phyloP scores from a whole-genome alignment of 2,329 filamentous ascomycete genomes.

The Alternaria sp. region DNA sequence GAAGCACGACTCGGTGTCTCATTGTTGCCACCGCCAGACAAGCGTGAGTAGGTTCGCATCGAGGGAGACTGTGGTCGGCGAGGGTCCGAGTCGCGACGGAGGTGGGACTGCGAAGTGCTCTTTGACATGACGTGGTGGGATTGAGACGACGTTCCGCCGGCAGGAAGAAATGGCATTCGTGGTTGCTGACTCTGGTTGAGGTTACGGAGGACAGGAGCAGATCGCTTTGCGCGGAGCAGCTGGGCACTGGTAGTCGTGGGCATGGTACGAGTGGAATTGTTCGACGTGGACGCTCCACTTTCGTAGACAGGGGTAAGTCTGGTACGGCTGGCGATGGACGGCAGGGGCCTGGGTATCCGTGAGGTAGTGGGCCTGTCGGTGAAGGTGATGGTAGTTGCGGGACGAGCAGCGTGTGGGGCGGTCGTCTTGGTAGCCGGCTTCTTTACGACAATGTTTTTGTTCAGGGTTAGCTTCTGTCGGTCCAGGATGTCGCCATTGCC shows the following conservation, averaged over 20 bases:
- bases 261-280: slow-evolving; percentile 62
- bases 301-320: slow-evolving; percentile 94
- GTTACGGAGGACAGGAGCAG: slow-evolving; percentile 66
- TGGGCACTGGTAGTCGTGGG: slow-evolving; percentile 64
- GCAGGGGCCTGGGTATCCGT: slow-evolving; percentile 79
- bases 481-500: slow-evolving; percentile 85
- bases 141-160: slow-evolving; percentile 75
- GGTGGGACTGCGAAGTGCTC: slow-evolving; percentile 71
- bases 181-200: slow-evolving; percentile 62
- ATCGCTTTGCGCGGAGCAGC: slow-evolving; percentile 67
- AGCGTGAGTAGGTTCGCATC: slow-evolving; percentile 56
- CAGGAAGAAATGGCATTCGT: slow-evolving; percentile 80
- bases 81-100: slow-evolving; percentile 84
- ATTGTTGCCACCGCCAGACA: slow-evolving; percentile 59
- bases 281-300: slow-evolving; percentile 76
- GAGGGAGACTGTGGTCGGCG: slow-evolving; percentile 58
- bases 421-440: slow-evolving; percentile 64
- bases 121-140: slow-evolving; percentile 83
- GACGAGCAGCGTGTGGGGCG: slow-evolving; percentile 73
- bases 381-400: slow-evolving; percentile 88
- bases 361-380: slow-evolving; percentile 76
- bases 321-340: slow-evolving; percentile 57
- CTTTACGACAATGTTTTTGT: slow-evolving; percentile 92
- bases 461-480: slow-evolving; percentile 80
- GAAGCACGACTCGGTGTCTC: slow-evolving; percentile 60